These are phyloP conservation scores for Crithidia thermophila DNA, from an alignment of 208 protist genomes.

Conservation along the genomic window DNA sequence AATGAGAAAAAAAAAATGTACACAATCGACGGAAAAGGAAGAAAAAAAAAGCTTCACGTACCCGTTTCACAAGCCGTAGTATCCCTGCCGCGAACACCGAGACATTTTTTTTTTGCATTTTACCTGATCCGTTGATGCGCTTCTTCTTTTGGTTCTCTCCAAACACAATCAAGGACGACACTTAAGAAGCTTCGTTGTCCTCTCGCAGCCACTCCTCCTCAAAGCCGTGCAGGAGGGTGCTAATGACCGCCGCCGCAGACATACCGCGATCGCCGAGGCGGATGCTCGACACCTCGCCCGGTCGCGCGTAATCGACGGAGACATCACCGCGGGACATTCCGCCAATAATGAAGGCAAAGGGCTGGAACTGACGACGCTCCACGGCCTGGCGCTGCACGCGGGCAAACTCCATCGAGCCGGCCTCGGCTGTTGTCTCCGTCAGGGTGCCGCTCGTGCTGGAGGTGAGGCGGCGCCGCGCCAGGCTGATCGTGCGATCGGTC, in stretches of 20 bases:
- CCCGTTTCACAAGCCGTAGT: too few relatives aligned
- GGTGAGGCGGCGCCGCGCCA: conserved; percentile 31
- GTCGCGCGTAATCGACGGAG: conserved; percentile 62
- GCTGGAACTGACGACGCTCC: conserved; percentile 57
- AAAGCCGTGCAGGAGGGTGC: conserved; percentile 71
- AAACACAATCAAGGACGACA: background rate
- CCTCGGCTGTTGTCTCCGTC: conserved; percentile 27
- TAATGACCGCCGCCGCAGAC: conserved; percentile 83
- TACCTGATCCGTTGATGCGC: too few relatives aligned
- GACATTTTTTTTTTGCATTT: too few relatives aligned
- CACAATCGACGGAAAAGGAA: too few relatives aligned
- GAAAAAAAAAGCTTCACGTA: too few relatives aligned
- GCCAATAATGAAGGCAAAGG: conserved; percentile 88
- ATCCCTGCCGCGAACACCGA: too few relatives aligned
- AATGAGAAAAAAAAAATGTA: too few relatives aligned
- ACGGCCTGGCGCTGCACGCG: conserved; percentile 37
- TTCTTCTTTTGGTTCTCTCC: too few relatives aligned
- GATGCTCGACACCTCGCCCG: conserved; percentile 67
- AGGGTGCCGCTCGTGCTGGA: conserved; percentile 28
- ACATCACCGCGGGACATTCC: conserved; percentile 89
- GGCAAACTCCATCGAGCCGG: conserved; percentile 44
- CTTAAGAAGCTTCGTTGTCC: conserved; percentile 62
- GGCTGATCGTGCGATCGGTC: conserved; percentile 26
- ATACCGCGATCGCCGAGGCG: conserved; percentile 75
- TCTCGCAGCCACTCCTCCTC: conserved; percentile 88